Percentiles rank a stretch among this genome's conserved stretches.
Conservation (phyloP, 2,329 filamentous ascomycete species). For the Cladorrhinum sp. region DNA sequence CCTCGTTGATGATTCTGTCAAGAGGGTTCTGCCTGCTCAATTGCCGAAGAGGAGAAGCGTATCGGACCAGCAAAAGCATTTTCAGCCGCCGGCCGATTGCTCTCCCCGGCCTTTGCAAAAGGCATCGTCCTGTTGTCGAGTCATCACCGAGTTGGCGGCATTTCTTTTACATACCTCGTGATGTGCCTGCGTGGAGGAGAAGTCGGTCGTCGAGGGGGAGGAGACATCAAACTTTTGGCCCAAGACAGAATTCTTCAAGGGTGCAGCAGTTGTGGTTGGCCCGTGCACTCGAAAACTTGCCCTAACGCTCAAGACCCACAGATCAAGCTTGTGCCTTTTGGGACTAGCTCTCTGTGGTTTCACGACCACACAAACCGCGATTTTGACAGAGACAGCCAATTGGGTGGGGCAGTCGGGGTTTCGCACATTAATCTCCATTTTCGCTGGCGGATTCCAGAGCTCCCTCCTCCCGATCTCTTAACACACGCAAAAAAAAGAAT, state of each 20-base stretch:
- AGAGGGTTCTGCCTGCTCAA: conserved; percentile 69
- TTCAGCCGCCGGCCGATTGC: conserved; percentile 50
- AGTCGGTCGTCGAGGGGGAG: conserved; percentile 29
- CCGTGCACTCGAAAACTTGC: conserved; percentile 25
- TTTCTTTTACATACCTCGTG: conserved; percentile 31
- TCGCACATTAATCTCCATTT: conserved; percentile 26
- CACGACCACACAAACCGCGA: conserved; percentile 17
- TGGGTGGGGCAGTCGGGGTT: conserved; percentile 22
- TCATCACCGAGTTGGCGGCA: conserved; percentile 24
- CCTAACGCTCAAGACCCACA: conserved; percentile 19
- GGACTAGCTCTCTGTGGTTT: conserved; percentile 1
- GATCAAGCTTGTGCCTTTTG: conserved; percentile 4
- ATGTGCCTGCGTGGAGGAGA: conserved; percentile 22
- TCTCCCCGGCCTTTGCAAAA: conserved; percentile 53
- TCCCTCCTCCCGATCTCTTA: conserved; percentile 12
- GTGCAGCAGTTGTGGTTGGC: conserved; percentile 23
- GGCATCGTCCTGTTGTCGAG: conserved; percentile 30
- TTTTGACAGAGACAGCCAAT: conserved; percentile 12
- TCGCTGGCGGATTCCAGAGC: conserved; percentile 10
- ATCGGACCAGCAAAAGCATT: conserved; percentile 40
- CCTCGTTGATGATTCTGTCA: conserved; percentile 48
- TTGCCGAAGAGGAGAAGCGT: conserved; percentile 62
- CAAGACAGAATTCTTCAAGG: conserved; percentile 17
- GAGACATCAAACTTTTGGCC: conserved; percentile 30
- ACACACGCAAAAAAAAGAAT: conserved; percentile 18